These are phyloP conservation scores for Eragrostis curvula DNA, from an alignment of 176 grass and related monocot species.

Conservation along the genomic window DNA sequence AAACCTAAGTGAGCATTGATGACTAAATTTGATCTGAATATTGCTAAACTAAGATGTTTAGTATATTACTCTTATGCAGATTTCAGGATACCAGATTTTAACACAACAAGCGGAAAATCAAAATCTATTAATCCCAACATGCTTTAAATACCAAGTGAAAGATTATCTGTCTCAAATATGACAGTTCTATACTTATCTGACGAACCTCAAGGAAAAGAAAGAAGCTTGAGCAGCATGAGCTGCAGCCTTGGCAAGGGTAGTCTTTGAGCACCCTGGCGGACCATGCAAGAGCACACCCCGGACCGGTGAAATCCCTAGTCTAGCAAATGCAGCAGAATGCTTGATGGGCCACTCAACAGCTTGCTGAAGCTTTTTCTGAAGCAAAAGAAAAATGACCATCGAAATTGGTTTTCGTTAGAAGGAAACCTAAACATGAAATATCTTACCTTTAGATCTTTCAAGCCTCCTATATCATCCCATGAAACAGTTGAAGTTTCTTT, in stretches of 20 bases:
- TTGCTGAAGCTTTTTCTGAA: constrained; percentile 83
- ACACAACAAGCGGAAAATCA: constrained; percentile 5
- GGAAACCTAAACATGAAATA: constrained; percentile 25
- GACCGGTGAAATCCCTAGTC: constrained; percentile 85
- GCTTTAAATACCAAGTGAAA: neutral
- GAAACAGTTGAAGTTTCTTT: constrained; percentile 75
- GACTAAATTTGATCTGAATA: constrained; percentile 23
- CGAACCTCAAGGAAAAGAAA: constrained; percentile 93
- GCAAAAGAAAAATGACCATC: constrained; percentile 34
- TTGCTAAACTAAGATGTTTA: neutral
- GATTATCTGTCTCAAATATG: neutral
- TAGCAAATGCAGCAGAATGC: constrained; percentile 69
- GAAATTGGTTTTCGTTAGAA: constrained; percentile 26
- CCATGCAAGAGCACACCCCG: constrained; percentile 88
- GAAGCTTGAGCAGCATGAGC: constrained; percentile 86
- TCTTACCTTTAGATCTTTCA: constrained; percentile 84
- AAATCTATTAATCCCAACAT: constrained; percentile 2
- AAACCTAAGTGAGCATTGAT: neutral
- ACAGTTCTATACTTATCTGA: neutral
- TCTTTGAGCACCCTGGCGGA: constrained; percentile 94
- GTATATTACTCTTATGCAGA: constrained; percentile 30
- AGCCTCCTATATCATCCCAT: constrained; percentile 95
- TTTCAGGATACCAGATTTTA: neutral
- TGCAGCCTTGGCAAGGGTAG: constrained; percentile 86
- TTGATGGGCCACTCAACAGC: constrained; percentile 96